Conservation (phyloP, 768 basidiomycete species). For the Leucosporidium creatinivorum region DNA sequence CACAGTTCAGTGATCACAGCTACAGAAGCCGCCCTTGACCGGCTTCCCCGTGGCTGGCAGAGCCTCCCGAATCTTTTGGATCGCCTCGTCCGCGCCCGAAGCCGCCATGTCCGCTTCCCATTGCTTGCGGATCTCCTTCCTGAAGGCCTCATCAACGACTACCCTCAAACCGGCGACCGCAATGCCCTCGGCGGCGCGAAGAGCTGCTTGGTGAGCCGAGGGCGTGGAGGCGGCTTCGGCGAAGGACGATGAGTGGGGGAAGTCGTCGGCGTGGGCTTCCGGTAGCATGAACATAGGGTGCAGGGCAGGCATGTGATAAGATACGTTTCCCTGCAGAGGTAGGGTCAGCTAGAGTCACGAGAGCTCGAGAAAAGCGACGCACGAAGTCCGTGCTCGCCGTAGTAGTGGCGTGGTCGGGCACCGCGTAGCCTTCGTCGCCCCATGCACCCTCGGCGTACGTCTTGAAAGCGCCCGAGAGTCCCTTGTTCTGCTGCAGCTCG, state of each 20-base stretch:
- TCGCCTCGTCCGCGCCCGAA: neutral
- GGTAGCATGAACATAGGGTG: neutral
- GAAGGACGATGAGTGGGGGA: neutral
- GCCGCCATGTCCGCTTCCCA: slow-evolving; percentile 1
- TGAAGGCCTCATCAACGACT: neutral
- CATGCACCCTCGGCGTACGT: neutral
- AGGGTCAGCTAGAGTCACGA: no score
- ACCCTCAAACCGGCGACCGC: neutral
- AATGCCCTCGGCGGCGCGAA: neutral
- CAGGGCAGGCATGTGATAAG: neutral
- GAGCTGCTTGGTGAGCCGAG: neutral
- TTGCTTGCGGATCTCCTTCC: neutral
- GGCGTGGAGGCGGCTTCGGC: neutral
- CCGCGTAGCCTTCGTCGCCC: neutral
- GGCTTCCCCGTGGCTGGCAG: no score
- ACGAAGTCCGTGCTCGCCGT: neutral
- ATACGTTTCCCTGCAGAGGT: neutral
- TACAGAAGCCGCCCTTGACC: no score
- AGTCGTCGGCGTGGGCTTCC: neutral
- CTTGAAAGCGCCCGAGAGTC: neutral
- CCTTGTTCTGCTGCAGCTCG: neutral
- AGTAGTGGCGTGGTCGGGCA: neutral
- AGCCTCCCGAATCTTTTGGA: no score
- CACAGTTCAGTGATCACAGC: no score
- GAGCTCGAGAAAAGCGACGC: neutral